Percentiles rank a stretch among this genome's conserved stretches.
phyloP scores from a whole-genome alignment of 306 rosid species.

The Acacia acuminata region DNA sequence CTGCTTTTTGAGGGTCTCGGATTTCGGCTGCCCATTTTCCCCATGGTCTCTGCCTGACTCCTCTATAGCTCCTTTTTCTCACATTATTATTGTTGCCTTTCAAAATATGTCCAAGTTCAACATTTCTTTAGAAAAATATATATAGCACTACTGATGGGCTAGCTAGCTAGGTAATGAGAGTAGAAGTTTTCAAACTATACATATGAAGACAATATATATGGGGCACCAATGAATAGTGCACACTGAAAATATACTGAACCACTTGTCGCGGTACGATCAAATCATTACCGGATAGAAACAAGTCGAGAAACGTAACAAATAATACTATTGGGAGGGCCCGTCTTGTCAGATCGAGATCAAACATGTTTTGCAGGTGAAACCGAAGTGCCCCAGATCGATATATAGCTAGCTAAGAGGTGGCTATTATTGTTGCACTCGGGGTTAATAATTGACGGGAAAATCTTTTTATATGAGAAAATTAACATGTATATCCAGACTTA shows the following conservation, averaged over 20 bases:
- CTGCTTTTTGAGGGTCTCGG: slow-evolving; percentile 55
- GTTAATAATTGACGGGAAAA: slow-evolving; percentile 17
- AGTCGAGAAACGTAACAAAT: not conserved
- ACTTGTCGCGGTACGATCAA: slow-evolving; percentile 17
- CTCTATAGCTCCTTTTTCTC: slow-evolving; percentile 49
- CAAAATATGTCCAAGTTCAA: not conserved
- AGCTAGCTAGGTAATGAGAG: not conserved
- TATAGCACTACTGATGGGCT: not conserved
- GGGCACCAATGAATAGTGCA: not conserved
- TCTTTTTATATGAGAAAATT: not conserved
- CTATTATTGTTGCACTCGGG: slow-evolving; percentile 26
- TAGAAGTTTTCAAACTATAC: not conserved
- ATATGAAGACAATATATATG: not conserved
- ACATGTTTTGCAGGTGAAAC: not conserved
- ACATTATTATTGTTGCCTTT: not conserved
- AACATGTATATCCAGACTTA: not conserved
- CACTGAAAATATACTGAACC: not conserved
- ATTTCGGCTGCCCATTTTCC: slow-evolving; percentile 65
- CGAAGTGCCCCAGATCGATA: not conserved
- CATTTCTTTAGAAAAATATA: not conserved
- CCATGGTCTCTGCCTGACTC: slow-evolving; percentile 60
- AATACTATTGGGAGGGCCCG: slow-evolving; percentile 8
- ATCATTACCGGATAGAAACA: not conserved
- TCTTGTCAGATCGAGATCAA: slow-evolving; percentile 19
- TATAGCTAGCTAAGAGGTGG: not conserved